A percentile compares a stretch with the other conserved stretches of the same genome.
Evolutionary conservation across 441 rosid species (phyloP).

Genomic region (Capsella rubella): DNA sequence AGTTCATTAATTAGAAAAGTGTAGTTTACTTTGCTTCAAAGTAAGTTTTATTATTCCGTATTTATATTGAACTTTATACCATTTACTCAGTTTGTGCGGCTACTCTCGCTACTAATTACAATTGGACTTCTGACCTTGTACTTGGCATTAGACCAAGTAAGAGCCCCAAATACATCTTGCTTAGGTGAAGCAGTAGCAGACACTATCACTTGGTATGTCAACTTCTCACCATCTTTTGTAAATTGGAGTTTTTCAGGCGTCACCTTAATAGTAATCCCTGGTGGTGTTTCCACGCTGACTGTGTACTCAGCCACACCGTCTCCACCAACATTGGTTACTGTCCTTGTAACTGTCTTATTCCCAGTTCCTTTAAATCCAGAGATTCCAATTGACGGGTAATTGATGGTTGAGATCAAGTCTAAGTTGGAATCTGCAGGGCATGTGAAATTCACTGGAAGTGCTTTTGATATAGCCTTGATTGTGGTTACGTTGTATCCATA

Average conservation of each 20-base stretch:
- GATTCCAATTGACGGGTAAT: conserved; percentile 77
- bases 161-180: conserved; percentile 64
- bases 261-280: conserved; percentile 51
- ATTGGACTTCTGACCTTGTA: conserved; percentile 66
- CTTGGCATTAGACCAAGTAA: conserved; percentile 67
- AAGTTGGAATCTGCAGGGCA: conserved; percentile 59
- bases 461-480: conserved; percentile 55
- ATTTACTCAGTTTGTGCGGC: conserved; percentile 29
- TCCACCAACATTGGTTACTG: conserved; percentile 70
- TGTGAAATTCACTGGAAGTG: conserved; percentile 52
- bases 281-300: conserved; percentile 45
- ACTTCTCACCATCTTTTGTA: conserved; percentile 54
- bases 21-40: background rate
- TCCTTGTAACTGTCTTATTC: conserved; percentile 57
- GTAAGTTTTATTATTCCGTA: conserved; percentile 37
- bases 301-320: conserved; percentile 53
- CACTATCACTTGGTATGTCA: conserved; percentile 57
- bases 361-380: conserved; percentile 47
- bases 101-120: conserved; percentile 53
- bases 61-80: conserved; percentile 17
- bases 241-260: conserved; percentile 59
- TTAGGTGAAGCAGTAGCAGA: conserved; percentile 39
- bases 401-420: conserved; percentile 63
- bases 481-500: conserved; percentile 56
- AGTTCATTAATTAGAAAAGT: background rate